Base-by-base conservation (phyloP, 2,329 filamentous ascomycete species). In the Penicillium expansum region DNA sequence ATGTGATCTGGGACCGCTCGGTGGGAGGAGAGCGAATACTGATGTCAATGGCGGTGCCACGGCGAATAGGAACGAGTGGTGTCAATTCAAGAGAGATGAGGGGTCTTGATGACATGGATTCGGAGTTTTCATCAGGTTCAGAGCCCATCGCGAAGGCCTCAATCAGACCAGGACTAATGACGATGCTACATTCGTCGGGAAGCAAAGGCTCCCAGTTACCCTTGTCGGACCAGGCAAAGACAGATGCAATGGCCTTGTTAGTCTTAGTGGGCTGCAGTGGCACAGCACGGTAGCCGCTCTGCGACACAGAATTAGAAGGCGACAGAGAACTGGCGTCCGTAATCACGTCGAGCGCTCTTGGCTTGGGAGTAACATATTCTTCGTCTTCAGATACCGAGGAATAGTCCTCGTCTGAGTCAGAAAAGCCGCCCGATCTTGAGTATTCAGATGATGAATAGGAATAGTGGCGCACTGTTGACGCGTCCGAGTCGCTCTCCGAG, bases 21-120 rank as follows among this genome's bases (percentile, higher is more conserved):
- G 89, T 89, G 27, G 92, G 89, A 1, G 91, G 91, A 7, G 93
- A 97, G 48, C 92, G 89, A 62, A 99, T 91, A 63, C 95, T 94
- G 52, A 99, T 90, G 71, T 99, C 94, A 32, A 99, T 84, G 4
- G 90, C 90, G 22, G 92, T 99, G 67, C 92, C 94, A 68, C 93
- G 89, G 61, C 93, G 86, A 59, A 97, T 86, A 64, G 92, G 89
- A 8, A 97, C 93, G 37, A 96, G 80, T 0, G 94, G 94, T 0
- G 93, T 97, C 41, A 99, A 84, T 69, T 96, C 91, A 33, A 97
- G 83, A 6, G 88, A 89, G 58, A 87, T 74, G 32, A 87, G 74
- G 32, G 84, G 85, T 55, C 78, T 65, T 29, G 63, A 64, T 5
- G 63, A 62, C n/a, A 58, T 60, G 7, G 53, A 53, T 14, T 55